Evolutionary conservation across 108 stramenopile genomes (phyloP).

Genomic region (Skeletonema tropicum): DNA sequence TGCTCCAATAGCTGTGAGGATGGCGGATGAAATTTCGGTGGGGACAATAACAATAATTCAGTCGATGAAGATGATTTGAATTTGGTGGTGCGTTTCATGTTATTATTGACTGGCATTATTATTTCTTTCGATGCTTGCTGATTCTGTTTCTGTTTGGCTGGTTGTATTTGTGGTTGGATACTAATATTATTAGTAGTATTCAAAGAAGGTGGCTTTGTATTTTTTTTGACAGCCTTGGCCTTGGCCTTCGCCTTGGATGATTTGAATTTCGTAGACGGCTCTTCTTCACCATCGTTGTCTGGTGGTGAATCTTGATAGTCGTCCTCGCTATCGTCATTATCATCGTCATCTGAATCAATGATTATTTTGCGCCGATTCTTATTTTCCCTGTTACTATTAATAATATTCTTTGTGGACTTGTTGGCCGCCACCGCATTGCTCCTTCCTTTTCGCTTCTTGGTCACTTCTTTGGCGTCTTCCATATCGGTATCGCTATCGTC

Average conservation of each 20-base stretch:
- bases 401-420: no score
- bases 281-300: constrained; percentile 23
- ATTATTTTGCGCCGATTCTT: background rate
- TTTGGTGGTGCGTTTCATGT: background rate
- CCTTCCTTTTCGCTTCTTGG: background rate
- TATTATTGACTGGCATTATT: constrained; percentile 2
- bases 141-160: no score
- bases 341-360: constrained; percentile 26
- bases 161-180: background rate
- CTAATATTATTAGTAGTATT: no score
- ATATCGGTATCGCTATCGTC: constrained; percentile 9
- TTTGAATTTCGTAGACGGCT: constrained; percentile 4
- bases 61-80: no score
- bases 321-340: no score
- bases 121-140: background rate
- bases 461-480: constrained; percentile 3
- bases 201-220: background rate
- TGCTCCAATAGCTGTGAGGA: constrained; percentile 27
- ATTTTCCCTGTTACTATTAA: background rate
- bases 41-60: no score
- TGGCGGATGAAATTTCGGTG: constrained; percentile 43
- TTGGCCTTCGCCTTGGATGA: no score
- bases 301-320: constrained; percentile 1
- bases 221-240: constrained; percentile 8
- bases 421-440: background rate